Base-by-base conservation (phyloP, 805 yeast genomes). In the Starmerella vitae region DNA sequence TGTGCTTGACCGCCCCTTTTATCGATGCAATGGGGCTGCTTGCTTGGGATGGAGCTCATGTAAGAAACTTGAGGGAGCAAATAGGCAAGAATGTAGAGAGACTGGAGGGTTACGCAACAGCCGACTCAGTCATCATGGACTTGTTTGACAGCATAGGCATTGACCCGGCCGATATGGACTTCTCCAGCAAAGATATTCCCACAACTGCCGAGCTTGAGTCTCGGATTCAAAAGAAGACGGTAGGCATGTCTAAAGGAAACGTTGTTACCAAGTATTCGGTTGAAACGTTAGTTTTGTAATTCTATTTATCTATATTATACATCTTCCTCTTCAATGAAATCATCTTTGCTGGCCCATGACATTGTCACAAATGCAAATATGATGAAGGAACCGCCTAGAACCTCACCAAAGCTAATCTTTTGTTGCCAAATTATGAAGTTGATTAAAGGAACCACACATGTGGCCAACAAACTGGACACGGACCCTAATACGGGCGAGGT, bases 401-500 rank as follows among this genome's bases (percentile, higher is more conserved):
- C 45, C 41, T 83, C 91, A 21, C 66, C 70, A 1, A 54, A 29
- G 13, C 73, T 66, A 38, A 83, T 62, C 2, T 57, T 63, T 19
- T 72, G 69, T 4, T 76, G 80, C 59, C 78, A 79, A 8, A 78
- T 49, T 0, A 68, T 38, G 76, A 79, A 80, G 54, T 83, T 94
- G 17, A 74, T 74, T 1, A 80, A 36, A 0, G 94, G 93, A 32
- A 84, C 91, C 38, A 83, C 57, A 45, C 83, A 68, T 17, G 85
- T 84, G 0, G 94, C 81, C 35, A 83, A 66, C 42, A 83, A 61
- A 0, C 84, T 71, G 25, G 78, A 67, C 6, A 70, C 74, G n/a
- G 65, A 57, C 1, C 91, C 78, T 31, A 84, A 62, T 2, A 84
- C 93, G 0, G 94, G 94, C 3, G 81, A 76, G 0, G 94, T 83